Evolutionary conservation across 2,329 filamentous ascomycete genomes (phyloP), one percentile per base, ranked within the genome.

Genomic region (Chrysoporthe deuterocubensis): DNA sequence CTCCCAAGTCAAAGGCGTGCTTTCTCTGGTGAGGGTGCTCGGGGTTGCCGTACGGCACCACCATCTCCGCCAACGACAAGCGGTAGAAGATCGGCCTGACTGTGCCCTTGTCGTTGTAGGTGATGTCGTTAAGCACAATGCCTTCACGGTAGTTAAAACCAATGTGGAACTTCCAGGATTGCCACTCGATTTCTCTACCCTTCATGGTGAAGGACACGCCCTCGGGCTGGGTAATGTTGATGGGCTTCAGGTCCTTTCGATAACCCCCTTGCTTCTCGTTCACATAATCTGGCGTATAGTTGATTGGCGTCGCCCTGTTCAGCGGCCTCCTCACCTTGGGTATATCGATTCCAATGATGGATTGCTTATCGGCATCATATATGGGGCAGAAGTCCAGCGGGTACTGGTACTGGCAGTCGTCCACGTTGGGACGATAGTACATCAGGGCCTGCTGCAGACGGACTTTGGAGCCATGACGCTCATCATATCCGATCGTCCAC

Each of bases 121-220:
- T 92, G 76, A 97, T 94, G 80, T 97, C 93, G 79, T 92, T 96
- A 7, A 97, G 83, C 2, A 97, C 92, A 72, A 97, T 91, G 32
- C 94, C 94, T 80, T 97, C 94, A 37, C 92, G 88, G 81, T 97
- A 96, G 83, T 97, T 97, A 86, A 97, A 97, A 34, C 94, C 94
- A 68, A 97, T 88, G 77, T 97, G 94, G 71, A 97, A 88, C 74
- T 88, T 95, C 92, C 93, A 97, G 76, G 96, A 97, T 78, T 97
- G 94, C 94, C 94, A 97, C 71, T 89, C 88, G 62, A 97, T 85
- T 58, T 87, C 87, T 13, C 93, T 83, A 1, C 92, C 92, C 2
- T 90, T 85, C 72, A 97, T 82, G 26, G 85, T 88, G 82, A 97
- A 97, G 0, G 92, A 96, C 0, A 97, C 93, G 18, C 94, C 94